These are phyloP conservation scores for Pythium insidiosum DNA, from an alignment of 352 stramenopile species.

Conservation along the genomic window DNA sequence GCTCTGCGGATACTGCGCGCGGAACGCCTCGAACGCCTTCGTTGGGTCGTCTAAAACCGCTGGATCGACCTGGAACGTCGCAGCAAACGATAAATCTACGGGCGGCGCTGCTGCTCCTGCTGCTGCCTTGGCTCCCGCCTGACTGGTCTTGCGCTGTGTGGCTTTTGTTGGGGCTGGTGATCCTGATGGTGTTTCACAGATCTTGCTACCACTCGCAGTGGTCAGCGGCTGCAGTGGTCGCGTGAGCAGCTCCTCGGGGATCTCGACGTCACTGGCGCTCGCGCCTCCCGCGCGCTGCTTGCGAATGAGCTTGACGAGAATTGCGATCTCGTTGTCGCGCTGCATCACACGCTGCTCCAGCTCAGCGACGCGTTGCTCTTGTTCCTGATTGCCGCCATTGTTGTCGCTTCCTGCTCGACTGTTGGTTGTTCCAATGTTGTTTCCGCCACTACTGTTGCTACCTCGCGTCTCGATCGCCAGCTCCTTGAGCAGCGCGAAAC, in stretches of 20 bases:
- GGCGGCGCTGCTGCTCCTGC: slow-evolving; percentile 9
- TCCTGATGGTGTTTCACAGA: too few relatives aligned
- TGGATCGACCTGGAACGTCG: slow-evolving; percentile 36
- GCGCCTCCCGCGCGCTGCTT: slow-evolving; percentile 33
- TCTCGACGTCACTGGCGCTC: slow-evolving; percentile 4
- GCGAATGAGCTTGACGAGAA: slow-evolving; percentile 93
- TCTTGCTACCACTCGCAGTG: slow-evolving; percentile 4
- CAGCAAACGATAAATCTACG: slow-evolving; percentile 16
- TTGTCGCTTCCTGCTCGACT: slow-evolving; percentile 6
- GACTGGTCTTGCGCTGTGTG: background rate
- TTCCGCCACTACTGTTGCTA: background rate
- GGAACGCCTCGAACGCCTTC: slow-evolving; percentile 83
- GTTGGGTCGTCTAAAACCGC: slow-evolving; percentile 51
- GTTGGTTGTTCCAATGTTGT: background rate
- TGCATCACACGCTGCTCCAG: slow-evolving; percentile 74
- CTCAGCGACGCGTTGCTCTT: slow-evolving; percentile 39
- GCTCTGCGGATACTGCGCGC: slow-evolving; percentile 79
- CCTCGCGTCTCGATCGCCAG: slow-evolving; percentile 23
- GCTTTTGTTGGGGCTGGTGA: too few relatives aligned
- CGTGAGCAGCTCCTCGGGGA: slow-evolving; percentile 7
- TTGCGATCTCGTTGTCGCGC: slow-evolving; percentile 90
- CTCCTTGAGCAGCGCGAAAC: slow-evolving; percentile 79
- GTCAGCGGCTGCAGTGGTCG: slow-evolving; percentile 5
- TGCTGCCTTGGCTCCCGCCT: background rate
- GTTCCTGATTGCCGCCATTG: slow-evolving; percentile 32